Percentiles rank a stretch among this genome's conserved stretches.
Conservation (phyloP, 345 rosid species). For the Syzygium aqueum region DNA sequence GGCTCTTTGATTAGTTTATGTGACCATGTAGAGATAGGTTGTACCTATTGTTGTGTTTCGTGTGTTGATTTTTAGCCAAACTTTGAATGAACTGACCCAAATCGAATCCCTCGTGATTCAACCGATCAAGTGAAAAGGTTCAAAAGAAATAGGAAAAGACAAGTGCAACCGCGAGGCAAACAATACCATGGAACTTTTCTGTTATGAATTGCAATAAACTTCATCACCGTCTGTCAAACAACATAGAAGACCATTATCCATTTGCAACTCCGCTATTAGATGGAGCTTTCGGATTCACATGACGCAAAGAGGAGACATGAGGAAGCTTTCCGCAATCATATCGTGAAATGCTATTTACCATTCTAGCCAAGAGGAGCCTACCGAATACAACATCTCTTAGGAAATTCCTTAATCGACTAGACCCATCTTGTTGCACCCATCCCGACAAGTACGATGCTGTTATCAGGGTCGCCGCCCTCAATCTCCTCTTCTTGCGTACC, state of each 20-base stretch:
- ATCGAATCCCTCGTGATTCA: not conserved
- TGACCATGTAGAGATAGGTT: too few relatives aligned
- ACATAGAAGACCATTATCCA: not conserved
- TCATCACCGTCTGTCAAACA: not conserved
- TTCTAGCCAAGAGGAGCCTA: not conserved
- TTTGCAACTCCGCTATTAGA: not conserved
- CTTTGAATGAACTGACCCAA: not conserved
- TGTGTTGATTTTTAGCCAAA: too few relatives aligned
- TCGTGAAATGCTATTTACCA: not conserved
- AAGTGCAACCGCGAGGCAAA: not conserved
- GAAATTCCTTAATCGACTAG: not conserved
- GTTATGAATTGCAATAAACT: too few relatives aligned
- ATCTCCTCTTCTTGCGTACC: slow-evolving; percentile 9
- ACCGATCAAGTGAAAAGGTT: too few relatives aligned
- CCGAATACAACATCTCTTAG: not conserved
- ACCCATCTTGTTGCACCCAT: not conserved
- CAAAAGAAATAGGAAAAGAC: not conserved
- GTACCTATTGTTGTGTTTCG: too few relatives aligned
- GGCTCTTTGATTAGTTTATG: too few relatives aligned
- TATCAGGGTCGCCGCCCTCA: not conserved
- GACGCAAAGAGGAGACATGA: not conserved
- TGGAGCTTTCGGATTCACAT: not conserved
- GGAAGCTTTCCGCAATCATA: not conserved
- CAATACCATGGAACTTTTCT: not conserved
- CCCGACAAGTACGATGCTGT: not conserved